Conservation (phyloP, 2,329 filamentous ascomycete genomes). For the Aspergillus puulaauensis region DNA sequence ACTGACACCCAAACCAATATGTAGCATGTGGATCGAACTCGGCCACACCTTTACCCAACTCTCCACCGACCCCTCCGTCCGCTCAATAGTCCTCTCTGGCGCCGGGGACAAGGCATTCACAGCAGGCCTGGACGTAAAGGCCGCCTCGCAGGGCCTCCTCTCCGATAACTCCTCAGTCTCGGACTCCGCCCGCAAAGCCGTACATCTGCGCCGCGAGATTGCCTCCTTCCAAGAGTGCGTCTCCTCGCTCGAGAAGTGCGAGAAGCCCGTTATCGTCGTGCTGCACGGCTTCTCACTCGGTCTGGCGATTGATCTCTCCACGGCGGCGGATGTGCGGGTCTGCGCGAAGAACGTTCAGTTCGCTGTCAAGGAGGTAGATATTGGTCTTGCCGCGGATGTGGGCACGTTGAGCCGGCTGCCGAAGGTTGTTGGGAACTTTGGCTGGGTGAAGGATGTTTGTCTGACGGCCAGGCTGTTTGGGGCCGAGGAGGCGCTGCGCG, state of each 20-base stretch:
- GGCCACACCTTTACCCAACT: slow-evolving; percentile 69
- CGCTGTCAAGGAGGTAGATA: slow-evolving; percentile 51
- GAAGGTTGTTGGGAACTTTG: slow-evolving; percentile 46
- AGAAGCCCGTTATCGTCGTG: slow-evolving; percentile 85
- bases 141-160: slow-evolving; percentile 57
- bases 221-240: slow-evolving; percentile 69
- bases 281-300: slow-evolving; percentile 78
- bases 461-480: slow-evolving; percentile 45
- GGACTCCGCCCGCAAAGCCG: slow-evolving; percentile 58
- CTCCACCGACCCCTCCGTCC: slow-evolving; percentile 69
- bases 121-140: slow-evolving; percentile 78
- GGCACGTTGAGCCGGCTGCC: slow-evolving; percentile 48
- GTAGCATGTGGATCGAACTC: slow-evolving; percentile 81
- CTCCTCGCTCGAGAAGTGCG: slow-evolving; percentile 74
- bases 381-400: slow-evolving; percentile 50
- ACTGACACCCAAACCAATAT: not conserved
- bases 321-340: slow-evolving; percentile 45
- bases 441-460: slow-evolving; percentile 52
- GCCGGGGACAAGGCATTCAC: slow-evolving; percentile 83
- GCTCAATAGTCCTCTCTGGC: slow-evolving; percentile 75
- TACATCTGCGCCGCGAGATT: not conserved
- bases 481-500: slow-evolving; percentile 44
- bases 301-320: slow-evolving; percentile 66
- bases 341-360: slow-evolving; percentile 38
- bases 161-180: slow-evolving; percentile 31